phyloP scores from a whole-genome alignment of 2,329 filamentous ascomycete genomes.

The Neospermospora avenae region DNA sequence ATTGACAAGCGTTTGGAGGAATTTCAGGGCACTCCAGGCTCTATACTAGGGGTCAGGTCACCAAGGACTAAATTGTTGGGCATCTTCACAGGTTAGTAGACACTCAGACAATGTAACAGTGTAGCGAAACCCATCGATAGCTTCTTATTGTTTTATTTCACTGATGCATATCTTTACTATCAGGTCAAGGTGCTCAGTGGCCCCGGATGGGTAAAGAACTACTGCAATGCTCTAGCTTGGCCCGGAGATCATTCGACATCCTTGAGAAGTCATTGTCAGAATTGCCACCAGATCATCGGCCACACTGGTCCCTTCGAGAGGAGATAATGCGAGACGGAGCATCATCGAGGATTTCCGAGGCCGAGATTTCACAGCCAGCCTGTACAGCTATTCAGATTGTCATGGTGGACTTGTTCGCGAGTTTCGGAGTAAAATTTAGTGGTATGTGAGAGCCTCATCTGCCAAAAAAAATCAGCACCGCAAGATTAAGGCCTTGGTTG shows the following conservation, averaged over 20 bases:
- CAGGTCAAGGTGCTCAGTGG: slow-evolving; percentile 28
- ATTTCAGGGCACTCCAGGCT: too few relatives aligned
- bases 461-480: too few relatives aligned
- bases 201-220: slow-evolving; percentile 15
- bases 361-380: slow-evolving; percentile 39
- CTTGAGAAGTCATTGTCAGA: slow-evolving; percentile 27
- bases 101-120: slow-evolving; percentile 1
- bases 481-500: too few relatives aligned
- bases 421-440: slow-evolving; percentile 39
- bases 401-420: slow-evolving; percentile 42
- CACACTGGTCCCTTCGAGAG: slow-evolving; percentile 18
- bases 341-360: slow-evolving; percentile 10
- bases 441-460: too few relatives aligned
- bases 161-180: too few relatives aligned
- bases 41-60: too few relatives aligned
- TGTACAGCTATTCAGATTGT: slow-evolving; percentile 46
- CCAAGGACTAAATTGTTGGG: too few relatives aligned
- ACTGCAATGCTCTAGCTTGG: too few relatives aligned
- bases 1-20: too few relatives aligned
- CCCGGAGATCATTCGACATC: slow-evolving; percentile 10
- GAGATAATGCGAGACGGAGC: slow-evolving; percentile 23
- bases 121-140: not conserved
- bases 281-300: slow-evolving; percentile 22
- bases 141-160: slow-evolving; percentile 20
- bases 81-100: too few relatives aligned